These are phyloP conservation scores for Karstenula rhodostoma DNA, from an alignment of 2,329 filamentous ascomycete species.

Conservation along the genomic window DNA sequence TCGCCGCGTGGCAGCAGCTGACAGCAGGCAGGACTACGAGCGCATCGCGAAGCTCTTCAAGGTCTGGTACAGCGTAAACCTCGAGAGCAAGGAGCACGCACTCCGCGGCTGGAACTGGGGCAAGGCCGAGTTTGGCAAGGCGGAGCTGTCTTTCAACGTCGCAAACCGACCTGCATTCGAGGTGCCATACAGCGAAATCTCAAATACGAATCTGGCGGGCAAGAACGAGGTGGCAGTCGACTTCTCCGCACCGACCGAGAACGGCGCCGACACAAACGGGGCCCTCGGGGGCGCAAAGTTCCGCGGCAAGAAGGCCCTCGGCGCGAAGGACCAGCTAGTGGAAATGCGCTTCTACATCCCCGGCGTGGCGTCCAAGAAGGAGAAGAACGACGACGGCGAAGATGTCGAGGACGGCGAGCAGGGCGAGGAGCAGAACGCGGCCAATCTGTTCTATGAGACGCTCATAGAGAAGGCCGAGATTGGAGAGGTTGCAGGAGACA, in stretches of 20 bases:
- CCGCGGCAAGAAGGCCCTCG: conserved; percentile 88
- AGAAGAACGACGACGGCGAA: conserved; percentile 76
- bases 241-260: conserved; percentile 79
- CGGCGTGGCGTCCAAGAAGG: conserved; percentile 76
- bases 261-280: conserved; percentile 76
- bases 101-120: conserved; percentile 99
- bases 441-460: conserved; percentile 97
- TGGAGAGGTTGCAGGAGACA: conserved; percentile 97
- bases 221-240: conserved; percentile 98
- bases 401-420: conserved; percentile 63
- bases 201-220: conserved; percentile 95
- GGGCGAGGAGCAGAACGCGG: conserved; percentile 88
- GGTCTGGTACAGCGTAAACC: conserved; percentile 93
- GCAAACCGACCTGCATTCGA: conserved; percentile 97
- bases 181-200: conserved; percentile 95
- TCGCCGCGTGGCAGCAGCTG: conserved; percentile 10
- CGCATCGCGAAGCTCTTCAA: conserved; percentile 93
- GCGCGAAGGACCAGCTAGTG: conserved; percentile 89
- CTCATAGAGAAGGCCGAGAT: conserved; percentile 99
- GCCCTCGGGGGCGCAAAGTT: conserved; percentile 75
- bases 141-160: conserved; percentile 94
- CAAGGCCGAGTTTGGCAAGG: conserved; percentile 95
- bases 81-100: conserved; percentile 93
- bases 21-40: conserved; percentile 76
- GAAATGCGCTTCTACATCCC: conserved; percentile 99